Percentiles rank a stretch among this genome's conserved stretches.
phyloP scores from a whole-genome alignment of 2,329 filamentous ascomycete species.

The Aspergillus glaucus region DNA sequence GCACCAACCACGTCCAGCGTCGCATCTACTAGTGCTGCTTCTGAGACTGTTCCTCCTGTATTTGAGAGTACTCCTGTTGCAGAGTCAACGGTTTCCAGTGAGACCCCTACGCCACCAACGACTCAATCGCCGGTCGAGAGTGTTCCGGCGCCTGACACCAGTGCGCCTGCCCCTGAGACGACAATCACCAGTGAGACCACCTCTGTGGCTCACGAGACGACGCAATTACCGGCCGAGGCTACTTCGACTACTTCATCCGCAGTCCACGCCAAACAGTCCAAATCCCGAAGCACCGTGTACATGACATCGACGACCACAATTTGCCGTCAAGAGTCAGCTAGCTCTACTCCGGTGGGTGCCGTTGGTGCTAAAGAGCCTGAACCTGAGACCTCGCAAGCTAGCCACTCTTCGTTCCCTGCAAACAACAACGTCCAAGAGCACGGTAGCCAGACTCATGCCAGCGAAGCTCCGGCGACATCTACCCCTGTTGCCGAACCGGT shows the following conservation, averaged over 20 bases:
- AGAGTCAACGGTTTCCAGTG: background rate
- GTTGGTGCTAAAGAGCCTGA: background rate
- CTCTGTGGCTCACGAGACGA: background rate
- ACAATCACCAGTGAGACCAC: background rate
- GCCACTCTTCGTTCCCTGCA: background rate
- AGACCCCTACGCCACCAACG: background rate
- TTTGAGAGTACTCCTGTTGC: background rate
- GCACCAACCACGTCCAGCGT: background rate
- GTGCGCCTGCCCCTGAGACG: background rate
- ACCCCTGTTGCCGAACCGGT: background rate
- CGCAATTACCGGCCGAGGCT: background rate
- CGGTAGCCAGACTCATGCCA: background rate
- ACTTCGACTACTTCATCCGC: background rate
- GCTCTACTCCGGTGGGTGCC: background rate
- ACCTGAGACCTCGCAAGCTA: background rate
- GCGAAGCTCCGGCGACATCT: background rate
- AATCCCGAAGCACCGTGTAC: slow-evolving; percentile 6
- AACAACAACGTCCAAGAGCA: background rate
- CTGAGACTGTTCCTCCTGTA: background rate
- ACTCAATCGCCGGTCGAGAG: background rate
- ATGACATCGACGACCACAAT: slow-evolving; percentile 5
- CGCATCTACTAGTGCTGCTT: background rate
- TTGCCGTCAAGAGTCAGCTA: background rate
- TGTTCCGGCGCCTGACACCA: background rate
- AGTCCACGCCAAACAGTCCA: background rate